phyloP scores from a whole-genome alignment of 192 early-diverging fungal genomes.

The Geranomyces variabilis region DNA sequence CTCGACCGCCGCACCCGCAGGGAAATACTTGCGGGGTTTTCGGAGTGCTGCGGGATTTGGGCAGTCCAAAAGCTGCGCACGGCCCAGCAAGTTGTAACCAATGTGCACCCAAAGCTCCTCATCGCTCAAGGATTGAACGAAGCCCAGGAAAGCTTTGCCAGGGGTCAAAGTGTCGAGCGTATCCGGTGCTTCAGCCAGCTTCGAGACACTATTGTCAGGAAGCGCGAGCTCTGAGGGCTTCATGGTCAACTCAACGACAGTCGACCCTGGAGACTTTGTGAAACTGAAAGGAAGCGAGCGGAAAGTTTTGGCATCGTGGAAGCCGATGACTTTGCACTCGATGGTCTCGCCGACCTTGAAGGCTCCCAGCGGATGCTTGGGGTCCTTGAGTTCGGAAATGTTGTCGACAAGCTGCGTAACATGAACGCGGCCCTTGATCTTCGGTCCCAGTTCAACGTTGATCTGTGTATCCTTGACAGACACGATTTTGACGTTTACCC shows the following conservation, averaged over 20 bases:
- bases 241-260: slow-evolving; percentile 65
- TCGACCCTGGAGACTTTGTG: slow-evolving; percentile 44
- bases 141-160: slow-evolving; percentile 43
- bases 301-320: slow-evolving; percentile 62
- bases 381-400: slow-evolving; percentile 37
- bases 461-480: slow-evolving; percentile 45
- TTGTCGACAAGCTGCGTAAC: slow-evolving; percentile 67
- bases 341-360: slow-evolving; percentile 50
- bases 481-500: slow-evolving; percentile 39
- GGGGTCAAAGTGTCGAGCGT: slow-evolving; percentile 34
- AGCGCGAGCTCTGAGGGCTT: slow-evolving; percentile 52
- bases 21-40: slow-evolving; percentile 39
- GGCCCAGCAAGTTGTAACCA: slow-evolving; percentile 39
- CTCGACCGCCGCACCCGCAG: slow-evolving; percentile 33
- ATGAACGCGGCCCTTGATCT: slow-evolving; percentile 76
- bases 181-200: not conserved
- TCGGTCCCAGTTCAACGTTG: slow-evolving; percentile 67
- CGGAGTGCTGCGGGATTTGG: slow-evolving; percentile 37
- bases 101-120: slow-evolving; percentile 50
- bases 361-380: slow-evolving; percentile 42
- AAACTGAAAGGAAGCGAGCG: slow-evolving; percentile 71
- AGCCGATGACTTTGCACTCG: slow-evolving; percentile 70
- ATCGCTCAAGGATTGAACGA: slow-evolving; percentile 41
- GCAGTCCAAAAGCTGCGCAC: slow-evolving; percentile 37
- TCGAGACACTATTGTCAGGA: slow-evolving; percentile 15